Percentiles rank a stretch among this genome's conserved stretches.
Evolutionary conservation across 805 yeast genomes (phyloP).

Genomic region (Hagleromyces aurorensis): DNA sequence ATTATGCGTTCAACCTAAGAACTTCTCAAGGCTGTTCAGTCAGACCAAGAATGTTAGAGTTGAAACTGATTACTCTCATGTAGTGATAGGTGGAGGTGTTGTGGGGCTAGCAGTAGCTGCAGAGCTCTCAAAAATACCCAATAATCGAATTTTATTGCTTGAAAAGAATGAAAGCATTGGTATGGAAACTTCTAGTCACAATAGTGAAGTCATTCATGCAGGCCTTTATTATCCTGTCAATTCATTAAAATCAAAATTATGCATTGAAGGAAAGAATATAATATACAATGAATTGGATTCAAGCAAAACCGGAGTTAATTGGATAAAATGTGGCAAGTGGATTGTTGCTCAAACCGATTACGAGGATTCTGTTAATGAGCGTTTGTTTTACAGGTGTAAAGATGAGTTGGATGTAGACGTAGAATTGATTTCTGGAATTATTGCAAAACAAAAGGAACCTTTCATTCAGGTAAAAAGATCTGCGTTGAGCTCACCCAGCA

Average conservation of each 20-base stretch:
- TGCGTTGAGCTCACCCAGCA: slow-evolving; percentile 63
- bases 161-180: slow-evolving; percentile 66
- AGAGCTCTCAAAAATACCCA: slow-evolving; percentile 42
- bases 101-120: slow-evolving; percentile 81
- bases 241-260: slow-evolving; percentile 58
- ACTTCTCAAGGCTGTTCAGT: too few relatives aligned
- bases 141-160: slow-evolving; percentile 50
- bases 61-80: slow-evolving; percentile 64
- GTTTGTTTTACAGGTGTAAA: slow-evolving; percentile 42
- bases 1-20: too few relatives aligned
- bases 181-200: slow-evolving; percentile 78
- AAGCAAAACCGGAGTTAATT: slow-evolving; percentile 43
- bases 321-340: slow-evolving; percentile 72
- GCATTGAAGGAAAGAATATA: slow-evolving; percentile 66
- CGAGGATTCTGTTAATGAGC: slow-evolving; percentile 53
- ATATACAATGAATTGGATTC: slow-evolving; percentile 45
- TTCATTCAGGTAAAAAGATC: slow-evolving; percentile 55
- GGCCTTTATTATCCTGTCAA: slow-evolving; percentile 74
- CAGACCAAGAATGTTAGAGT: too few relatives aligned
- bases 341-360: slow-evolving; percentile 69
- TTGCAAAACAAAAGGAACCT: slow-evolving; percentile 52
- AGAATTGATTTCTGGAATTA: slow-evolving; percentile 39
- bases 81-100: slow-evolving; percentile 76
- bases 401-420: slow-evolving; percentile 49
- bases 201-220: slow-evolving; percentile 90